phyloP scores from a whole-genome alignment of 257 asterid species.

The Scutellaria minor region DNA sequence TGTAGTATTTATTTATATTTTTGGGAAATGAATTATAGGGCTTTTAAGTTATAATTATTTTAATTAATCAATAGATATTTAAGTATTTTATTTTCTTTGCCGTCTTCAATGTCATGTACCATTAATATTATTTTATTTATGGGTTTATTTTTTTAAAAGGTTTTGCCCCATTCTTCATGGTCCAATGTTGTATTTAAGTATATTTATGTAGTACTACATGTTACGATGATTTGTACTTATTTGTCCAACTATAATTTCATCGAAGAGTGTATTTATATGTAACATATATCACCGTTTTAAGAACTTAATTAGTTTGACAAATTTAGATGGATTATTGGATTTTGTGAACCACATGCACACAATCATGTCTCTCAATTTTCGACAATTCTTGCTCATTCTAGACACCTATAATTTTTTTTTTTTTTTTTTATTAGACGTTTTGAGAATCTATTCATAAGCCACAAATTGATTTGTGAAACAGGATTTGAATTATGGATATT shows the following conservation, averaged over 20 bases:
- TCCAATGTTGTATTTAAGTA: conserved; percentile 38
- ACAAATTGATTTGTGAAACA: too few species aligned
- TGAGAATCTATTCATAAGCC: too few species aligned
- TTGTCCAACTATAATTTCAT: conserved; percentile 17
- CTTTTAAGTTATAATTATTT: conserved; percentile 18
- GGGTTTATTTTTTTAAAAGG: conserved; percentile 10
- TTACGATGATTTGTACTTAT: conserved; percentile 34
- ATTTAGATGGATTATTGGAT: conserved; percentile 10
- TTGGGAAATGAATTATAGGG: conserved; percentile 49
- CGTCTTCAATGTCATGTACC: conserved; percentile 35
- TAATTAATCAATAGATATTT: background rate
- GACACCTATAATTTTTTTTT: background rate
- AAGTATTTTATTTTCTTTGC: background rate
- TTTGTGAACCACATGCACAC: conserved; percentile 26
- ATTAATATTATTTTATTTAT: conserved; percentile 7
- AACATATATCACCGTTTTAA: background rate
- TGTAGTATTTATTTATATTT: conserved; percentile 25
- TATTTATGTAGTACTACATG: conserved; percentile 35
- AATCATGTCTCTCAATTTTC: conserved; percentile 11
- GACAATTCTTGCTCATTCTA: background rate
- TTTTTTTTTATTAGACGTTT: too few species aligned
- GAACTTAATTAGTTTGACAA: background rate
- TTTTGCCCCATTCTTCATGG: conserved; percentile 47
- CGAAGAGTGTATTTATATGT: background rate
- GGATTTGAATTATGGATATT: too few species aligned